Base-by-base conservation (phyloP, 805 yeast genomes). In the Candida dajiaensis region DNA sequence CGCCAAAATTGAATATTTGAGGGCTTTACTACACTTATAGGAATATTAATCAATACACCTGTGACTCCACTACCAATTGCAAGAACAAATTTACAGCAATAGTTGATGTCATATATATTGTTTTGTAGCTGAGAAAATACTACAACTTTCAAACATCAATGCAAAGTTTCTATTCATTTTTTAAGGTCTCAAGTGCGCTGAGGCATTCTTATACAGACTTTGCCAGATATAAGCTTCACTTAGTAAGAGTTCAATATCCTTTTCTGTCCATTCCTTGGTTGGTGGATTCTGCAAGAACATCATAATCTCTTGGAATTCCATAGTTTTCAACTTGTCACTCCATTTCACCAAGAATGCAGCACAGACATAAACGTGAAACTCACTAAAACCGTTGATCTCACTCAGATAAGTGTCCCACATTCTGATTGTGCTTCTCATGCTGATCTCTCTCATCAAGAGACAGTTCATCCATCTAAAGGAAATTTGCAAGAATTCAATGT, bases 401-500 rank as follows among this genome's bases (percentile, higher is more conserved):
- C 87, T 77, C 4, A 86, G 64, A 63, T 94, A 94, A 0, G 99
- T 90, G 62, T 94, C 99, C 98, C 99, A 94, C 96, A 94, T 92
- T 47, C 99, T 74, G 20, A 90, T 81, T 6, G 90, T 85, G 50
- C 88, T 77, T 26, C 71, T 70, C 58, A 94, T 80, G 38, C 83
- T 80, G 40, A 94, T 73, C 58, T 94, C 99, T 54, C 99, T 78
- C 99, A 94, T 94, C 42, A 94, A 70, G 58, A 94, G 70, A 69
- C 99, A 94, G 67, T 94, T 94, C 98, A 94, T 94, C 99, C 99
- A 94, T 55, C 99, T 74, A 69, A 94, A 94, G 19, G 97, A 80
- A 65, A 94, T 94, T 66, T 94, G 99, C 52, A 94, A 80, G 59
- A 94, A 94, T 65, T 94, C 96, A n/a, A 94, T 80, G 41, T 86